These are phyloP conservation scores for Phytophthora citricola DNA, from an alignment of 352 stramenopile genomes.

Conservation along the genomic window DNA sequence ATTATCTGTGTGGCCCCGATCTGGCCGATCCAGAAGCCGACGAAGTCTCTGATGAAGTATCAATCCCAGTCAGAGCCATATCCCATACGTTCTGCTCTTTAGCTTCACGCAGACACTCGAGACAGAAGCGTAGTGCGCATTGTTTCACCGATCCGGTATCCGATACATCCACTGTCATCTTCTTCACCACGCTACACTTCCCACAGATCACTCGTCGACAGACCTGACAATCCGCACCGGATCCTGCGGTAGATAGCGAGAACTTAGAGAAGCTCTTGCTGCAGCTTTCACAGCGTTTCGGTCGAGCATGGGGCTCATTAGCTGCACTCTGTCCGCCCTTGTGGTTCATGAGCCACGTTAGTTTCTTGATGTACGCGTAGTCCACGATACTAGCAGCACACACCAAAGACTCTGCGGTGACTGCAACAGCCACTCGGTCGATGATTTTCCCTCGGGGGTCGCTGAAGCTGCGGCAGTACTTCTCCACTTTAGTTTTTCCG, in stretches of 20 bases:
- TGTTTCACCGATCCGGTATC: constrained; percentile 37
- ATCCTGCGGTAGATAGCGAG: constrained; percentile 15
- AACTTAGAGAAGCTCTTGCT: constrained; percentile 31
- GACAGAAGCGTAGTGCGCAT: constrained; percentile 52
- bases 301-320: constrained; percentile 4
- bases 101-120: constrained; percentile 54
- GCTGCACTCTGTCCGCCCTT: not conserved
- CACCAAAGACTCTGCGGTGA: not conserved
- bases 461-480: not conserved
- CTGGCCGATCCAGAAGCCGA: constrained; percentile 16
- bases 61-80: constrained; percentile 36
- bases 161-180: constrained; percentile 58
- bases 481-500: not conserved
- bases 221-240: constrained; percentile 45
- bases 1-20: constrained; percentile 12
- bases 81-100: constrained; percentile 51
- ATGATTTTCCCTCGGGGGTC: not conserved
- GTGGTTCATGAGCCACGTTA: not conserved
- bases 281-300: constrained; percentile 36
- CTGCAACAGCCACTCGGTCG: not conserved
- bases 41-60: constrained; percentile 13
- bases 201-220: constrained; percentile 51
- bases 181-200: constrained; percentile 63
- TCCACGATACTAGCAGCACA: not conserved
- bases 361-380: constrained; percentile 1